These are phyloP conservation scores for Pythium coloratum DNA, from an alignment of 352 stramenopile species.

Conservation along the genomic window DNA sequence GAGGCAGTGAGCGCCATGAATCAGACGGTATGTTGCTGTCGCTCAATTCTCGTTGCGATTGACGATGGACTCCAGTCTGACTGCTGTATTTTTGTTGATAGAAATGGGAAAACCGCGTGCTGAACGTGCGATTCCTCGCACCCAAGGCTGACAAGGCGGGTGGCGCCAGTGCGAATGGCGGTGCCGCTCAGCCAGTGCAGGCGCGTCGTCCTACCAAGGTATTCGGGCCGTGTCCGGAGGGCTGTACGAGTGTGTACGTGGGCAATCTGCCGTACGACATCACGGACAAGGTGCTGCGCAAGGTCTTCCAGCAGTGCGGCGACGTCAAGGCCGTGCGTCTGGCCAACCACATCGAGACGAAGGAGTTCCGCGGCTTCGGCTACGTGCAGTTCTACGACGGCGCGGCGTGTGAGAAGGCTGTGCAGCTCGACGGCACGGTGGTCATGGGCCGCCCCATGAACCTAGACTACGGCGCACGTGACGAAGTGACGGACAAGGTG, in stretches of 20 bases:
- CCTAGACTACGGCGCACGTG: slow-evolving; percentile 73
- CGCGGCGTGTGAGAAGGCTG: slow-evolving; percentile 81
- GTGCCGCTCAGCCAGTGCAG: neutral
- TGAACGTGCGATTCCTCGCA: slow-evolving; percentile 85
- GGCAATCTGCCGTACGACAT: slow-evolving; percentile 96
- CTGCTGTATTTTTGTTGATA: slow-evolving; percentile 15
- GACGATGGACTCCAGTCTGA: neutral
- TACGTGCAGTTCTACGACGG: slow-evolving; percentile 94
- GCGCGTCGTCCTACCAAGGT: slow-evolving; percentile 40
- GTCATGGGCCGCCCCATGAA: slow-evolving; percentile 86
- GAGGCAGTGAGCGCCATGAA: slow-evolving; percentile 80
- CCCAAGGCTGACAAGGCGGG: slow-evolving; percentile 43
- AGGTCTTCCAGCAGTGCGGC: slow-evolving; percentile 78
- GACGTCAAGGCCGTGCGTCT: slow-evolving; percentile 81
- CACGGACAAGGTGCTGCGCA: slow-evolving; percentile 85
- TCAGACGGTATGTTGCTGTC: slow-evolving; percentile 37
- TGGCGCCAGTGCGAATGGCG: neutral
- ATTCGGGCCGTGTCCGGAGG: slow-evolving; percentile 66
- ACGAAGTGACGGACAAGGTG: slow-evolving; percentile 63
- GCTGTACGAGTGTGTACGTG: slow-evolving; percentile 94
- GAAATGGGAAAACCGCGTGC: slow-evolving; percentile 81
- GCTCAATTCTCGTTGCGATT: neutral
- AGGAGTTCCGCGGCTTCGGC: slow-evolving; percentile 84
- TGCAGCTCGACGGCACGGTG: slow-evolving; percentile 77
- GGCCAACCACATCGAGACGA: slow-evolving; percentile 82